Conservation (phyloP, 257 asterid genomes). For the Pogostemon cablin region DNA sequence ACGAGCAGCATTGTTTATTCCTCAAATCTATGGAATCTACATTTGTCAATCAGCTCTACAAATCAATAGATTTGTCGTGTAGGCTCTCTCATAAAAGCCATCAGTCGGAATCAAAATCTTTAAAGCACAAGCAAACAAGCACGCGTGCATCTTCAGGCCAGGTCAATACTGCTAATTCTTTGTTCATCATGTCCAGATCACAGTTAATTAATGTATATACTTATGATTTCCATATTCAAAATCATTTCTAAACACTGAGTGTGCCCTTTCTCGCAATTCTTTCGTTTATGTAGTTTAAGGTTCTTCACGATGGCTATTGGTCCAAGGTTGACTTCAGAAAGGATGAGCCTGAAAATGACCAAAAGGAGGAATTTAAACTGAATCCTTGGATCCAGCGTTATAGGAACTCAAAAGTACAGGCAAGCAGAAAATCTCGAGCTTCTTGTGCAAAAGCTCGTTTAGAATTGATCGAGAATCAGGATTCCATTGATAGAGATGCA, state of each 20-base stretch:
- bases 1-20: conserved; percentile 66
- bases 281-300: conserved; percentile 54
- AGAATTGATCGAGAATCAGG: conserved; percentile 22
- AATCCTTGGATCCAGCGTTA: conserved; percentile 64
- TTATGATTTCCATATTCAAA: no score
- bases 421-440: conserved; percentile 35
- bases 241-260: not conserved
- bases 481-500: conserved; percentile 41
- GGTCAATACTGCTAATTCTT: conserved; percentile 38
- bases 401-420: conserved; percentile 39
- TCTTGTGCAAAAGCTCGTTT: conserved; percentile 26
- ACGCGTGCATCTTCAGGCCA: conserved; percentile 50
- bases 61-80: conserved; percentile 46
- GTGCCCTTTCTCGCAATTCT: conserved; percentile 19
- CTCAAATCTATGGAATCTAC: conserved; percentile 74
- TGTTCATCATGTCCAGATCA: not conserved
- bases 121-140: conserved; percentile 40
- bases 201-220: not conserved
- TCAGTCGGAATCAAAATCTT: conserved; percentile 35
- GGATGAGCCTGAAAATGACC: conserved; percentile 38
- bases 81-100: conserved; percentile 37
- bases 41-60: conserved; percentile 62
- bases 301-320: conserved; percentile 60
- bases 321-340: conserved; percentile 47
- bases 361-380: conserved; percentile 37